Evolutionary conservation across 371 early-diverging fungal genomes (phyloP), one percentile per base, ranked within the genome.

Genomic region (Mucor sp.): DNA sequence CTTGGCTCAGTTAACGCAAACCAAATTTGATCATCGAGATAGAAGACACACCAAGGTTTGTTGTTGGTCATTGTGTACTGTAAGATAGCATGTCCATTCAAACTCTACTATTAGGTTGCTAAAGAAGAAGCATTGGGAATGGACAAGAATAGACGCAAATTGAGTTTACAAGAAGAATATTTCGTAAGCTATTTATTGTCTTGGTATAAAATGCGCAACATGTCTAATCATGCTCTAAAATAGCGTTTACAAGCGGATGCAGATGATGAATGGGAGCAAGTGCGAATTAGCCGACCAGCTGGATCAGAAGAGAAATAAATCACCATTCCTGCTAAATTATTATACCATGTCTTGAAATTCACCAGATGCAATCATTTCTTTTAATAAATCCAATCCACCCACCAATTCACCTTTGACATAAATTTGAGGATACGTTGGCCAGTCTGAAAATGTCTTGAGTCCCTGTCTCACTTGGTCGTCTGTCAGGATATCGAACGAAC

Each of bases 351-450:
- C 39, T 27, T 43, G 25, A 44, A 60, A 60, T 43, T 60, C 60
- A 25, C 60, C 60, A 3, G 25, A 27, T 28, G 39, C 43, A 60
- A 60, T 60, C 47, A 44, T 62, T 62, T 62, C 62, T 48, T 48
- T 48, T 12, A 62, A 30, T 48, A 97, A 94, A 75, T 99, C 99
- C 74, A 92, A 93, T 12, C 99, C 99, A 47, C 99, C 99, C 58
- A 98, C 82, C 76, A 99, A 96, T 79, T 96, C 94, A 63, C 95
- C 95, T 74, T 95, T 91, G 70, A 97, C 86, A 72, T 93, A 99
- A 8, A 98, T 90, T 82, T 98, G 98, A 17, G 99, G 99, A 78
- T 95, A 94, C 14, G 99, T 99, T 6, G 97, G 97, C 99, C 99
- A 98, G 48, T 89, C 91, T 74, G 91, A 87, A 84, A 86, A 97